Base-by-base conservation (phyloP, 345 rosid species). In the Hibiscus syriacus region DNA sequence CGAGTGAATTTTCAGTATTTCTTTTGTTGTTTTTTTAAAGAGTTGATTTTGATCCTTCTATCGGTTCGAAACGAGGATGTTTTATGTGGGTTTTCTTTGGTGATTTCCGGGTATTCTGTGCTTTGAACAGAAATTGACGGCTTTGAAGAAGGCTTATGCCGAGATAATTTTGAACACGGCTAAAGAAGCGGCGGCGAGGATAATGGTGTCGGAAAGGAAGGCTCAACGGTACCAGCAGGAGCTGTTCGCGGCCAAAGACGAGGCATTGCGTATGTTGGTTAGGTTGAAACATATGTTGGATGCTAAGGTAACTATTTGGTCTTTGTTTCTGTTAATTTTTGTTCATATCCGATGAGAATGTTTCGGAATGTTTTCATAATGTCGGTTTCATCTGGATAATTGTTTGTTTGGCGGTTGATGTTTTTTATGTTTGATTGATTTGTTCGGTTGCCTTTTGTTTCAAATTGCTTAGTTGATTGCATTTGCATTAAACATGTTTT, bases 111-210 rank as follows among this genome's bases (percentile, higher is more conserved):
- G 4, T 50, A 6, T 19, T 20, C 16, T 36, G 2, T 59, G 4
- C 61, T 74, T 54, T 66, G 70, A 66, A 49, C 83, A 93, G 92
- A 91, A 84, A 79, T 80, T 85, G 77, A 80, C 76, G 73, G 95
- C 92, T 70, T 78, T 93, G 86, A 86, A 93, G 82, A 91, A 83
- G 89, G 98, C 94, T 36, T 93, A 90, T 66, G 98, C 98, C 68
- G 97, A 89, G 66, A 87, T 89, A 58, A 87, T 93, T 45, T 79
- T 90, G 76, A 91, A 87, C 72, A 83, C 96, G 17, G 92, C 94
- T 17, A 93, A 86, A 80, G 98, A 93, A 69, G 92, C 97, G 61
- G 96, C 97, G 70, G 92, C 87, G 64, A 86, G 92, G 80, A 85
- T 89, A 73, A 81, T 89, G 86, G 80, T 76, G 59, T 86, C 97